A percentile compares a stretch with the other conserved stretches of the same genome.
Conservation (phyloP, 2,329 filamentous ascomycete species). For the Colletotrichum sp. region DNA sequence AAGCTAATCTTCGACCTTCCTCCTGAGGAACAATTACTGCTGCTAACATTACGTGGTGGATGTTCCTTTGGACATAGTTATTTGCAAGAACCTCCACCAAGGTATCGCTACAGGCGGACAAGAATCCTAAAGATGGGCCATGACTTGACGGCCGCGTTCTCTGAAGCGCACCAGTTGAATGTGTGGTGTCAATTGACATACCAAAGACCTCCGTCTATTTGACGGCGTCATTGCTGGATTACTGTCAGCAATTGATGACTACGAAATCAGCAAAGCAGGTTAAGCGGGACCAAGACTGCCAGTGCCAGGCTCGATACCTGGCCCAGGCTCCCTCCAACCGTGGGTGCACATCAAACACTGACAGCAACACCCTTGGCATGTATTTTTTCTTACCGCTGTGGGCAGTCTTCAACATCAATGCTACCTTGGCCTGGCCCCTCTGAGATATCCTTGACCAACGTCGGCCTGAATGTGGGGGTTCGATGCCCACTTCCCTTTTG, state of each 20-base stretch:
- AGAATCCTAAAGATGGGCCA: neutral
- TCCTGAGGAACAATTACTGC: neutral
- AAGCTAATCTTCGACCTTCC: neutral
- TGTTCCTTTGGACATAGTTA: neutral
- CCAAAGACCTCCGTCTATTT: neutral
- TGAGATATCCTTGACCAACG: neutral
- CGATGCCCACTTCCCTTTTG: neutral
- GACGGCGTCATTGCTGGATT: neutral
- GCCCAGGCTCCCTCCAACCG: neutral
- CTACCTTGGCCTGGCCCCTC: neutral
- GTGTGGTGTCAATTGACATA: neutral
- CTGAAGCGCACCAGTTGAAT: neutral
- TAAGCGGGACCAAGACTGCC: neutral
- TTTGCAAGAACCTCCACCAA: neutral
- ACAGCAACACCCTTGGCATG: slow-evolving; percentile 10
- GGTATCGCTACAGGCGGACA: neutral
- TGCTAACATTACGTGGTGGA: neutral
- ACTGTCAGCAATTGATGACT: neutral
- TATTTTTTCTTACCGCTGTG: slow-evolving; percentile 6
- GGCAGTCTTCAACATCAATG: neutral
- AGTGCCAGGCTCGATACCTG: neutral
- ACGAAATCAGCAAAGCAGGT: neutral
- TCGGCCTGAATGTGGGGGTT: slow-evolving; percentile 5
- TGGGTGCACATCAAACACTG: slow-evolving; percentile 12
- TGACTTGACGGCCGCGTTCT: neutral